Conservation (phyloP, 2,329 filamentous ascomycete species). For the Trichoderma arundinaceum region DNA sequence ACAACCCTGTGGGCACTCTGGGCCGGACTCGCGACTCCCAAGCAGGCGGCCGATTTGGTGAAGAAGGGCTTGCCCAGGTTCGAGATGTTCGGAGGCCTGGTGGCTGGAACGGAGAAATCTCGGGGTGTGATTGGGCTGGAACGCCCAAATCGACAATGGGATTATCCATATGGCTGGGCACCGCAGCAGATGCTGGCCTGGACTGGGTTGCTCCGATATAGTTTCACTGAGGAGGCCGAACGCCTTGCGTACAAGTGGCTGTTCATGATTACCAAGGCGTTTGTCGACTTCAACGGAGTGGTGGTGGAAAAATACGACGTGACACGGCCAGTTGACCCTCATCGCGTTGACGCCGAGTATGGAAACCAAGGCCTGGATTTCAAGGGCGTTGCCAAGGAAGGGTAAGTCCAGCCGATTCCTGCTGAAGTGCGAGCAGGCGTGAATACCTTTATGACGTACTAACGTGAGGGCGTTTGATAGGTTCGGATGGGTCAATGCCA, state of each 20-base stretch:
- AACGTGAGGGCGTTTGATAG: slow-evolving; percentile 53
- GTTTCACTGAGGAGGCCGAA: slow-evolving; percentile 88
- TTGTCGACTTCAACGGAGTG: slow-evolving; percentile 97
- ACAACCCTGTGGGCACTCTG: slow-evolving; percentile 98
- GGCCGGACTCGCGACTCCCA: slow-evolving; percentile 85
- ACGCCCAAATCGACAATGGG: slow-evolving; percentile 95
- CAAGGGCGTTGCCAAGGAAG: slow-evolving; percentile 93
- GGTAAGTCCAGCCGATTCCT: slow-evolving; percentile 63
- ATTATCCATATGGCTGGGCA: slow-evolving; percentile 97
- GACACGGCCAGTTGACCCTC: slow-evolving; percentile 84
- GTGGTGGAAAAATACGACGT: slow-evolving; percentile 99
- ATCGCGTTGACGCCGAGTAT: slow-evolving; percentile 95
- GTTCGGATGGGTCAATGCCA: slow-evolving; percentile 99
- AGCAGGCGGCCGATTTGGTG: slow-evolving; percentile 85
- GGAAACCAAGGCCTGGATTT: slow-evolving; percentile 96
- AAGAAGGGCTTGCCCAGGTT: slow-evolving; percentile 82
- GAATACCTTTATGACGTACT: slow-evolving; percentile 35
- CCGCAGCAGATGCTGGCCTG: slow-evolving; percentile 98
- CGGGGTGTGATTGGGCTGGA: slow-evolving; percentile 79
- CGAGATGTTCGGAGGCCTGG: slow-evolving; percentile 83
- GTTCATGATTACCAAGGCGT: slow-evolving; percentile 97
- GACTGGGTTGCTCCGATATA: slow-evolving; percentile 90
- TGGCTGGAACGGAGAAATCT: slow-evolving; percentile 88
- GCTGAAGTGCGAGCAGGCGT: background rate
- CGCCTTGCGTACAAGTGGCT: slow-evolving; percentile 94